Conservation (phyloP, 2,329 filamentous ascomycete genomes). For the Lasiodiplodia sp. region DNA sequence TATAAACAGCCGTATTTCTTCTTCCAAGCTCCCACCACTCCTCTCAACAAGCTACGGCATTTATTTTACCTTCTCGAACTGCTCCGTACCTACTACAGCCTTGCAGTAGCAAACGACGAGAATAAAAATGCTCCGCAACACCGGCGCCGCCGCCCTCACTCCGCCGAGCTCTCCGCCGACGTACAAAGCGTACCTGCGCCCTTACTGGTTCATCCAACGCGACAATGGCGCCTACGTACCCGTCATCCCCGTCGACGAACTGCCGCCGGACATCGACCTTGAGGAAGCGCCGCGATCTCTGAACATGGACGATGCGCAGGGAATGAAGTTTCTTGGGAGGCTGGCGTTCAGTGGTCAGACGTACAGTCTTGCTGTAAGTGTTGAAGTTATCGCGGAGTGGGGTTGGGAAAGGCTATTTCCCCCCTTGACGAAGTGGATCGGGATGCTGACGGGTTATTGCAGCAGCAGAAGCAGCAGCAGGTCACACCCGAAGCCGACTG, state of each 20-base stretch:
- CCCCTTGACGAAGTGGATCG: too few species aligned
- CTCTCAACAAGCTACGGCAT: neutral
- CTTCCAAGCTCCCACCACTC: neutral
- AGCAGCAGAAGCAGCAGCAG: neutral
- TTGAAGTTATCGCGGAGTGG: too few species aligned
- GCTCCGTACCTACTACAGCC: neutral
- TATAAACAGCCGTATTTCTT: neutral
- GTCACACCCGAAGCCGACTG: too few species aligned
- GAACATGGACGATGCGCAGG: conserved; percentile 38
- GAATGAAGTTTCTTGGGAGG: conserved; percentile 41
- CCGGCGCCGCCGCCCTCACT: neutral
- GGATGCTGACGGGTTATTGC: neutral
- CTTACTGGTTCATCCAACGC: conserved; percentile 50
- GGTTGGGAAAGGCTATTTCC: too few species aligned
- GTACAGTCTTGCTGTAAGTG: neutral
- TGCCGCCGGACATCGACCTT: conserved; percentile 49
- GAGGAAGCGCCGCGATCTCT: conserved; percentile 46
- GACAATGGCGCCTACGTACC: conserved; percentile 46
- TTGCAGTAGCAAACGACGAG: neutral
- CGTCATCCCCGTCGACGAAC: conserved; percentile 52
- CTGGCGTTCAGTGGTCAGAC: conserved; percentile 34
- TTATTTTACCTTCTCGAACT: neutral
- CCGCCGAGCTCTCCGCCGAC: neutral
- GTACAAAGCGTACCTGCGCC: conserved; percentile 22
- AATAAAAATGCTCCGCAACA: conserved; percentile 1